Percentiles rank a stretch among this genome's conserved stretches.
These are phyloP conservation scores for Boletus semigastroideus DNA, from an alignment of 1,284 basidiomycete genomes.

Conservation along the genomic window DNA sequence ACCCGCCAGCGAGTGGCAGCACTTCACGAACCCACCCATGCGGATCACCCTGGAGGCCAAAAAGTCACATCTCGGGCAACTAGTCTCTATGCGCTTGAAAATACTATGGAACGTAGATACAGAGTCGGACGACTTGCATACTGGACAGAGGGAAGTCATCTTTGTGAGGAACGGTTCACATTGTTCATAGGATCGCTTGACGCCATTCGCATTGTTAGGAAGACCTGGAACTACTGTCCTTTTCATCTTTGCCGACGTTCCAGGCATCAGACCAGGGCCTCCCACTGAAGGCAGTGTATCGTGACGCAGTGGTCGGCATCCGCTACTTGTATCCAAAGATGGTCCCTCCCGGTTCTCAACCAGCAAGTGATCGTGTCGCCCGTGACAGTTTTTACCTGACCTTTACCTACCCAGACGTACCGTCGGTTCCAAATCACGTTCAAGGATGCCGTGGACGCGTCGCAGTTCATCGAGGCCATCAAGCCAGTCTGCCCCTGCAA, in stretches of 20 bases:
- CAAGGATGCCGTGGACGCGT: conserved; percentile 43
- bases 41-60: conserved; percentile 61
- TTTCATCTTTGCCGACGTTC: conserved; percentile 45
- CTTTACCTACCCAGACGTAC: conserved; percentile 45
- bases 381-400: conserved; percentile 6
- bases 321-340: conserved; percentile 60
- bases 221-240: conserved; percentile 67
- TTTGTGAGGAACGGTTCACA: conserved; percentile 52
- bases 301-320: conserved; percentile 68
- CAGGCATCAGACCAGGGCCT: conserved; percentile 44
- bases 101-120: conserved; percentile 61
- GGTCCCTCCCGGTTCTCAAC: conserved; percentile 35
- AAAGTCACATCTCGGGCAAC: conserved; percentile 45
- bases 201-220: conserved; percentile 45
- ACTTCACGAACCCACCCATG: conserved; percentile 69
- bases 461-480: conserved; percentile 60
- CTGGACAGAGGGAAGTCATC: conserved; percentile 52
- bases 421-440: conserved; percentile 77
- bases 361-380: conserved; percentile 36
- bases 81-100: conserved; percentile 61
- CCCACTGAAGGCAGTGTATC: conserved; percentile 74
- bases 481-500: conserved; percentile 72
- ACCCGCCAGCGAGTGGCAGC: conserved; percentile 74
- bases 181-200: conserved; percentile 4
- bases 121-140: conserved; percentile 34